Percentiles rank a stretch among this genome's conserved stretches.
These are phyloP conservation scores for Ulvella scutata DNA, from an alignment of 139 green algal species.

Conservation along the genomic window DNA sequence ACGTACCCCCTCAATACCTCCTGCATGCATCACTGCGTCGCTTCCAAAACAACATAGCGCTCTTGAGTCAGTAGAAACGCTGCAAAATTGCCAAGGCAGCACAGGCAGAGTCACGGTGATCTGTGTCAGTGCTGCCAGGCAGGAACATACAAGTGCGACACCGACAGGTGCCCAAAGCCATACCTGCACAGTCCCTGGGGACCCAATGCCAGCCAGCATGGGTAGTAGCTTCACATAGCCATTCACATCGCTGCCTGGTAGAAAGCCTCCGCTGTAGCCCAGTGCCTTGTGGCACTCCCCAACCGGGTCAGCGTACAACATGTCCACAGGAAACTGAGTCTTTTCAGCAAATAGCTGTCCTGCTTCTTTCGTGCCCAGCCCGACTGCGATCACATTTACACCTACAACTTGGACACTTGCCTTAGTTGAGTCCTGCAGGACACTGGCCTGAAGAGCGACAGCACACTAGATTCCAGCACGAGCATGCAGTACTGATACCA, in stretches of 20 bases:
- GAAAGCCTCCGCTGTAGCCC: slow-evolving; percentile 30
- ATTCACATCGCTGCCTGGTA: slow-evolving; percentile 22
- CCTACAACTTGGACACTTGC: background rate
- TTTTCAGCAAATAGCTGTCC: slow-evolving; percentile 27
- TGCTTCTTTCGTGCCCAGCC: slow-evolving; percentile 2
- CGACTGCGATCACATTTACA: slow-evolving; percentile 9
- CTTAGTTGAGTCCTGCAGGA: background rate
- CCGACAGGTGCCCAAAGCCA: no score
- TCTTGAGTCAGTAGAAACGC: no score
- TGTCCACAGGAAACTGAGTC: slow-evolving; percentile 30
- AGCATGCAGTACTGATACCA: slow-evolving; percentile 20
- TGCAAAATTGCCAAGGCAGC: no score
- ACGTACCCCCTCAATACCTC: slow-evolving; percentile 64
- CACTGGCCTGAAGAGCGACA: slow-evolving; percentile 1
- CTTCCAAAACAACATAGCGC: no score
- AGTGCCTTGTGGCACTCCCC: slow-evolving; percentile 34
- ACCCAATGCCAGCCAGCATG: slow-evolving; percentile 62
- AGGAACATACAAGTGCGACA: no score
- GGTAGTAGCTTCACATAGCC: slow-evolving; percentile 58
- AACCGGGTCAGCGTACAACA: slow-evolving; percentile 40
- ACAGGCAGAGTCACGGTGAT: no score
- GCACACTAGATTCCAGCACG: slow-evolving; percentile 15
- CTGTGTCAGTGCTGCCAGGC: no score
- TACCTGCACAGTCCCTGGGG: slow-evolving; percentile 53
- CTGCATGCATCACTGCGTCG: no score